Evolutionary conservation across 176 grass and related monocot genomes (phyloP).

Genomic region (Pontederia paniculata): DNA sequence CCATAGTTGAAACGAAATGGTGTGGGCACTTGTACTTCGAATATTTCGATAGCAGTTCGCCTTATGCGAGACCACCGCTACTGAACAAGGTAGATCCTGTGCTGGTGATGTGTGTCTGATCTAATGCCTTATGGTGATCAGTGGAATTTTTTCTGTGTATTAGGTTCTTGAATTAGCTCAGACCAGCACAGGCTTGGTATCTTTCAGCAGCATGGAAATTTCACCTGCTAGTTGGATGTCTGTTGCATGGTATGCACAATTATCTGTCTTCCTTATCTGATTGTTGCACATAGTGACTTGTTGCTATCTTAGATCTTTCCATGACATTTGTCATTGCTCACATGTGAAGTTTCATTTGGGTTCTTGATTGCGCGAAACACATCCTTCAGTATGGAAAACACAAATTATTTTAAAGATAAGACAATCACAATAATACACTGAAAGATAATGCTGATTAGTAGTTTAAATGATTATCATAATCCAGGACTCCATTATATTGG

Average conservation of each 20-base stretch:
- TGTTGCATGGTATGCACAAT: not conserved
- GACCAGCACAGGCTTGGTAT: not conserved
- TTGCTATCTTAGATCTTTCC: not conserved
- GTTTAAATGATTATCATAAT: no score
- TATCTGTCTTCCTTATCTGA: not conserved
- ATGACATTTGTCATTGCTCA: not conserved
- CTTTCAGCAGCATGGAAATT: not conserved
- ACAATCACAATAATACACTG: no score
- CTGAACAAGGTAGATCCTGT: not conserved
- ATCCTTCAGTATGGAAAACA: no score
- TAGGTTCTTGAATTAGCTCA: not conserved
- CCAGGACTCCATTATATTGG: no score
- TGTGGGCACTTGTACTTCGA: not conserved
- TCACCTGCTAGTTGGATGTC: slow-evolving; percentile 2
- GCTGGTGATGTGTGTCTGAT: not conserved
- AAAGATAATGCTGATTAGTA: no score
- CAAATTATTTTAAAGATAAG: no score
- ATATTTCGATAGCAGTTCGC: not conserved
- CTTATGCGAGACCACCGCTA: not conserved
- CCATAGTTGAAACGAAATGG: not conserved
- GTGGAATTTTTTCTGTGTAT: not conserved
- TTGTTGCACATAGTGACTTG: no score
- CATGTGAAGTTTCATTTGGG: not conserved
- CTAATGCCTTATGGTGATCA: not conserved
- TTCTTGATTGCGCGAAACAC: not conserved